Conservation (phyloP, 2,329 filamentous ascomycete genomes). For the Colletotrichum endophyticum region DNA sequence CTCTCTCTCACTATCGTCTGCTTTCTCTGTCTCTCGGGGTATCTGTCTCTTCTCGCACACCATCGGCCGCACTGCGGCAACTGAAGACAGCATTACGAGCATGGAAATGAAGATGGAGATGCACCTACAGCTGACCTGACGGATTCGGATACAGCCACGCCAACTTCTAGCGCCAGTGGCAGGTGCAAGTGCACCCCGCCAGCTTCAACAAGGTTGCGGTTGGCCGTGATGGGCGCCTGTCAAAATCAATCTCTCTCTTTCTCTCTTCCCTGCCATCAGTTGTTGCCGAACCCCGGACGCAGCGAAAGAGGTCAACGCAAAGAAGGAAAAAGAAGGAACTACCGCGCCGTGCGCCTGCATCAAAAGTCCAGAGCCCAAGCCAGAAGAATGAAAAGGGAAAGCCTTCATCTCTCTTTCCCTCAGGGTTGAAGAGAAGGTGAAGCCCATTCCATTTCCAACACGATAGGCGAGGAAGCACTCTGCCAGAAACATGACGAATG, state of each 20-base stretch:
- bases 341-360: not conserved
- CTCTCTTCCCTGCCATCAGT: not conserved
- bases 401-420: not conserved
- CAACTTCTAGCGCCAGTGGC: not conserved
- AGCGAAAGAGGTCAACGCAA: not conserved
- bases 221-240: not conserved
- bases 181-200: conserved; percentile 1
- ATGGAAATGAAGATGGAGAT: not conserved
- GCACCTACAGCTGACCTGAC: not conserved
- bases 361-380: not conserved
- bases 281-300: not conserved
- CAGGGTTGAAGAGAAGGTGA: not conserved
- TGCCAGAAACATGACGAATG: conserved; percentile 19
- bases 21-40: not conserved
- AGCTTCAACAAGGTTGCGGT: not conserved
- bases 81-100: conserved; percentile 1
- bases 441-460: not conserved
- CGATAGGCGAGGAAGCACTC: not conserved
- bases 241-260: not conserved
- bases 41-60: not conserved
- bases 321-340: not conserved
- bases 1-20: not conserved
- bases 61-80: not conserved
- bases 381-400: not conserved
- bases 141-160: not conserved